Base-by-base conservation (phyloP, 768 basidiomycete genomes). In the Boletus subparvulus region DNA sequence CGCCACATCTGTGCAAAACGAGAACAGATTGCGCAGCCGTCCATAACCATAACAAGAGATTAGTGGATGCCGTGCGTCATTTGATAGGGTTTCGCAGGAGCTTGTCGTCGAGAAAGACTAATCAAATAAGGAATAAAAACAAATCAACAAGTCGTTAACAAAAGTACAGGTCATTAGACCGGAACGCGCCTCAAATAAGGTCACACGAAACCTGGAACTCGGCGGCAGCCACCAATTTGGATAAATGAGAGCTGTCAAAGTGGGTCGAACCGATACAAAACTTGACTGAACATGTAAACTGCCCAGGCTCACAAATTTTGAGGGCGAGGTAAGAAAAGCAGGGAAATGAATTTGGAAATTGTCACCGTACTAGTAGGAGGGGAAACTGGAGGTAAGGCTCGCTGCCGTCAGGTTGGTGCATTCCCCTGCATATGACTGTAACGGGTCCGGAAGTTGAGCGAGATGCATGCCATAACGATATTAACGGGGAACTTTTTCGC, bases 71-170 rank as follows among this genome's bases (percentile, higher is more conserved):
- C 66, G 65, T 66, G 72, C 66, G 66, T 68, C 63, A 72, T 68
- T 63, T 73, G 72, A 72, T 72, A 70, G 70, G 61, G 72, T 72
- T 68, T 73, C 62, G 35, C 61, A 72, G 61, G 67, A 56, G 56
- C 55, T 60, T 69, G 70, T 70, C 59, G 66, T 72, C 68, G 70
- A 72, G 70, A 69, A 72, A 70, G 67, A 72, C 66, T 73, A 70
- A 72, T 72, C 60, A 51, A 54, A 68, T 61, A 62, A 64, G 70
- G 67, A 61, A 64, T 62, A 48, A 58, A 50, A 50, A 61, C 61
- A 55, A 50, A 46, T 43, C 64, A 47, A 42, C 8, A 53, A 54
- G 57, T 48, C 52, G 60, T 53, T 37, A 42, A 52, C 54, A 60
- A 41, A 52, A 56, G 55, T 46, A 55, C 56, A 59, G 64, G 56